These are phyloP conservation scores for Suillus bovinus DNA, from an alignment of 768 basidiomycete species.

Conservation along the genomic window DNA sequence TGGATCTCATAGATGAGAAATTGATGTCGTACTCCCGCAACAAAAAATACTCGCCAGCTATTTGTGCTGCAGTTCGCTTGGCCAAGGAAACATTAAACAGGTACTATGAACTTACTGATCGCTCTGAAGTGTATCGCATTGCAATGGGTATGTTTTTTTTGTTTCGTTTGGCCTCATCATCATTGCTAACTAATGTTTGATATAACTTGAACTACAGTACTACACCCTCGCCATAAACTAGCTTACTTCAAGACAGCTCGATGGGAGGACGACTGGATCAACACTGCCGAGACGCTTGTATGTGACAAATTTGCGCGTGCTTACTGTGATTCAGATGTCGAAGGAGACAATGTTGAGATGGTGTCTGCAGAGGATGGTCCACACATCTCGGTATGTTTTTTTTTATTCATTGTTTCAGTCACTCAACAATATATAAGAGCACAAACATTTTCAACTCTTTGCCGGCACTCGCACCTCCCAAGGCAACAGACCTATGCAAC, in stretches of 20 bases:
- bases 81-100: slow-evolving; percentile 16
- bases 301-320: slow-evolving; percentile 16
- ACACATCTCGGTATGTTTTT: no score
- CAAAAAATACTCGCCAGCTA: background rate
- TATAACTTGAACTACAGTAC: slow-evolving; percentile 27
- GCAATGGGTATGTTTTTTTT: slow-evolving; percentile 26
- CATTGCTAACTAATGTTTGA: no score
- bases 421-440: no score
- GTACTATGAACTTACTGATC: slow-evolving; percentile 27
- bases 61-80: slow-evolving; percentile 7
- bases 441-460: slow-evolving; percentile 34
- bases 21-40: slow-evolving; percentile 12
- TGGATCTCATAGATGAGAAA: slow-evolving; percentile 32
- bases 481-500: slow-evolving; percentile 16
- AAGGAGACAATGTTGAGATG: no score
- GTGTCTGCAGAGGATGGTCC: no score
- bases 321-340: no score
- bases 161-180: background rate
- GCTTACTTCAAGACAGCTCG: slow-evolving; percentile 27
- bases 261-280: slow-evolving; percentile 30
- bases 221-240: slow-evolving; percentile 31
- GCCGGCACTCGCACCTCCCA: slow-evolving; percentile 20
- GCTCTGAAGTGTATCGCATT: slow-evolving; percentile 25
- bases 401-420: no score
- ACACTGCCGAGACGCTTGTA: slow-evolving; percentile 24